Conservation (phyloP, 2,329 filamentous ascomycete genomes). For the Colletotrichum sp. region DNA sequence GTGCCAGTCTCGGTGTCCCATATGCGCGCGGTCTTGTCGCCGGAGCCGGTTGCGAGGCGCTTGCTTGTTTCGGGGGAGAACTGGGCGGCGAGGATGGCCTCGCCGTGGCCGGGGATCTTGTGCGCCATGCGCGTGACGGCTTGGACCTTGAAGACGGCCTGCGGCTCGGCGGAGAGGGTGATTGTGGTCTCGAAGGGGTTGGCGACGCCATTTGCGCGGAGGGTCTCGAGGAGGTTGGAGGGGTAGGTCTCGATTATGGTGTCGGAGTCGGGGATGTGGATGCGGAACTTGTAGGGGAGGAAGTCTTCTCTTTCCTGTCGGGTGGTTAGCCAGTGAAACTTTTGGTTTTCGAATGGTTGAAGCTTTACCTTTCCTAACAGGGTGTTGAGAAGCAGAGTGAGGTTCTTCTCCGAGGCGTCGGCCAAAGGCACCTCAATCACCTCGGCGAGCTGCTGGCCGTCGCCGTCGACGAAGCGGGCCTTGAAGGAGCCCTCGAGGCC, state of each 20-base stretch:
- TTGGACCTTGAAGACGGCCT: conserved; percentile 93
- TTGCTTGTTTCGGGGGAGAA: conserved; percentile 83
- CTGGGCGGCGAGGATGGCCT: conserved; percentile 84
- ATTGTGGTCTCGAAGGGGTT: conserved; percentile 63
- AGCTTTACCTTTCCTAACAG: conserved; percentile 74
- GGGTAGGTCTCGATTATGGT: conserved; percentile 62
- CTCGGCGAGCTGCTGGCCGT: conserved; percentile 74
- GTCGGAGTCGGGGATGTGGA: conserved; percentile 60
- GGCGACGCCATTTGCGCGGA: conserved; percentile 61
- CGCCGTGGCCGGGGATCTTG: conserved; percentile 87
- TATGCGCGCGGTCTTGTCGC: conserved; percentile 88
- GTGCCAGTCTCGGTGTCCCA: conserved; percentile 97
- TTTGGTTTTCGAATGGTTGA: not conserved
- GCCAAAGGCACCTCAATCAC: conserved; percentile 77
- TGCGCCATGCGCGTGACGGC: conserved; percentile 90
- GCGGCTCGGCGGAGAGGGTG: conserved; percentile 71
- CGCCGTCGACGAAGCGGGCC: conserved; percentile 86
- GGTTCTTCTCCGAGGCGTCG: conserved; percentile 86
- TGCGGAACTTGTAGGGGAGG: conserved; percentile 66
- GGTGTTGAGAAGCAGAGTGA: conserved; percentile 86
- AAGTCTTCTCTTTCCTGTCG: conserved; percentile 60
- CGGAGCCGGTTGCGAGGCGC: conserved; percentile 84
- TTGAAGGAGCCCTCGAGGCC: conserved; percentile 78
- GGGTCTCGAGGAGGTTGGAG: conserved; percentile 56
- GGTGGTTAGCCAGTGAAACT: not conserved